Evolutionary conservation across 2,329 filamentous ascomycete species (phyloP).

Genomic region (Orbilia brochopaga): DNA sequence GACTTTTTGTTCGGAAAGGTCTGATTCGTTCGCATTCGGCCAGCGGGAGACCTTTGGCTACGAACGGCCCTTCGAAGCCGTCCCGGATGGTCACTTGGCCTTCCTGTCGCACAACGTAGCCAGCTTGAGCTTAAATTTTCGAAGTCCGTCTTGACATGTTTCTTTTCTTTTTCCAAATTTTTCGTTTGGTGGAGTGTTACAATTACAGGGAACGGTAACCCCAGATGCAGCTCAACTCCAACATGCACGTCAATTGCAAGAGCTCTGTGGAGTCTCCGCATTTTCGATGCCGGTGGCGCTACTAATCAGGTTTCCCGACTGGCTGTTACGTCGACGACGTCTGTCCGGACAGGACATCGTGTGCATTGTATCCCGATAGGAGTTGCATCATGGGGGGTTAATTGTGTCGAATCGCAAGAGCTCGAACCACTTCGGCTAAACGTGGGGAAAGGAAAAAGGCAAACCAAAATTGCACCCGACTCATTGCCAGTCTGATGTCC

Average conservation of each 20-base stretch:
- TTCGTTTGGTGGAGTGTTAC: slow-evolving; percentile 31
- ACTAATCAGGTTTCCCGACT: slow-evolving; percentile 3
- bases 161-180: slow-evolving; percentile 11
- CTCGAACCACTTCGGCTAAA: slow-evolving; percentile 51
- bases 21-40: slow-evolving; percentile 40
- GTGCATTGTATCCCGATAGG: background rate
- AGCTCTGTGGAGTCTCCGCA: slow-evolving; percentile 51
- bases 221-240: slow-evolving; percentile 36
- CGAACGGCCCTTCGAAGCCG: slow-evolving; percentile 48
- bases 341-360: background rate
- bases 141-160: too few relatives aligned
- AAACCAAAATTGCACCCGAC: background rate
- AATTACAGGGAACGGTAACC: background rate
- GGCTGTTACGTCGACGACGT: background rate
- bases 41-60: slow-evolving; percentile 46
- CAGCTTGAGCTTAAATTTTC: slow-evolving; percentile 46
- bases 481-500: slow-evolving; percentile 27
- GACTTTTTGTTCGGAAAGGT: slow-evolving; percentile 43
- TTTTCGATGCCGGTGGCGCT: slow-evolving; percentile 16
- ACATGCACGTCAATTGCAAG: slow-evolving; percentile 19
- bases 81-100: slow-evolving; percentile 43
- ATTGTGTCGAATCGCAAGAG: slow-evolving; percentile 17
- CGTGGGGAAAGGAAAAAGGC: slow-evolving; percentile 29
- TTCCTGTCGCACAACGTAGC: slow-evolving; percentile 24
- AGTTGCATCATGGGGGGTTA: slow-evolving; percentile 1